These are phyloP conservation scores for Pseudofabraea citricarpa DNA, from an alignment of 2,329 filamentous ascomycete species.

Conservation along the genomic window DNA sequence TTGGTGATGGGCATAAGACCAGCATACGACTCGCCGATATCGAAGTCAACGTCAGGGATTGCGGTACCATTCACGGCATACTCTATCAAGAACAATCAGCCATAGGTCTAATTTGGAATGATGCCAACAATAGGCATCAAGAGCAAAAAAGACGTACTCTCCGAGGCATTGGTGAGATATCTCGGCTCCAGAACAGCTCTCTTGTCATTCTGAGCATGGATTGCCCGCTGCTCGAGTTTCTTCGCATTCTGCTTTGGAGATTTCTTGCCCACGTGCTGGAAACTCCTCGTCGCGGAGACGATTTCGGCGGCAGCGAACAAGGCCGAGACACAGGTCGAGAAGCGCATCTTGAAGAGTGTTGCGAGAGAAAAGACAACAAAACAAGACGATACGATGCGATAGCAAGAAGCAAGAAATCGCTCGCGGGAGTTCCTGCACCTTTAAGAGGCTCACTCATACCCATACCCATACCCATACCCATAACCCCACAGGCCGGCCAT, in stretches of 20 bases:
- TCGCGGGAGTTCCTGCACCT: no score
- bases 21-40: slow-evolving; percentile 26
- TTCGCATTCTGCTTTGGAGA: slow-evolving; percentile 7
- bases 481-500: no score
- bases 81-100: slow-evolving; percentile 13
- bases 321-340: slow-evolving; percentile 16
- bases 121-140: no score
- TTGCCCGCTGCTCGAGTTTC: slow-evolving; percentile 6
- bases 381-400: no score
- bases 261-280: slow-evolving; percentile 19
- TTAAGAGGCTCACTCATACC: no score
- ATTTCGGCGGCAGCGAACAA: slow-evolving; percentile 12
- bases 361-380: no score
- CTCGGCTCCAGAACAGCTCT: slow-evolving; percentile 7
- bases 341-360: slow-evolving; percentile 12
- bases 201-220: slow-evolving; percentile 5
- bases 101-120: neutral
- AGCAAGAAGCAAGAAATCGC: no score
- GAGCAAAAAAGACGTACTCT: slow-evolving; percentile 14
- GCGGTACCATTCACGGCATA: slow-evolving; percentile 24
- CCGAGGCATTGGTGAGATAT: slow-evolving; percentile 20
- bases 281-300: slow-evolving; percentile 16
- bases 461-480: no score
- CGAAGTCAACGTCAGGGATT: slow-evolving; percentile 23
- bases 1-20: slow-evolving; percentile 47